Conservation (phyloP, 179 eudicot species). For the Vitellaria paradoxa region DNA sequence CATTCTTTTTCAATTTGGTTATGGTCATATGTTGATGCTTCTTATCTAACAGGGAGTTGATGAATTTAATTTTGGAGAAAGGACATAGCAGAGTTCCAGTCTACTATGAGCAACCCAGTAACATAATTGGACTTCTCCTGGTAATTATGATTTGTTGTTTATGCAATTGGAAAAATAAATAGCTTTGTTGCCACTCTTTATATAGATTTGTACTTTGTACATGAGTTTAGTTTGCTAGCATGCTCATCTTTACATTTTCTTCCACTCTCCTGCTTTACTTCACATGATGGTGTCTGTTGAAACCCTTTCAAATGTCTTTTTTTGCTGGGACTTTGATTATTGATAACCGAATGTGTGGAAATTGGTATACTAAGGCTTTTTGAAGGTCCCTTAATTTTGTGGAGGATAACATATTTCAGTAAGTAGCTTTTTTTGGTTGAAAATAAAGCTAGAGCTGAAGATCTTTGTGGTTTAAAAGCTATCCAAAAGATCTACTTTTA, state of each 20-base stretch:
- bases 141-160: constrained; percentile 30
- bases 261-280: no score
- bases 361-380: neutral
- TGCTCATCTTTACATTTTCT: no score
- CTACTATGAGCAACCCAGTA: constrained; percentile 81
- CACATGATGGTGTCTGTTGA: neutral
- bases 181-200: neutral
- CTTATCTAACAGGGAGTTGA: constrained; percentile 44
- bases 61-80: constrained; percentile 76
- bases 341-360: neutral
- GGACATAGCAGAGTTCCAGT: constrained; percentile 97
- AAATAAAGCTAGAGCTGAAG: neutral
- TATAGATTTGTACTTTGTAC: neutral
- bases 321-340: no score
- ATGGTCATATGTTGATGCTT: constrained; percentile 11
- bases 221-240: neutral
- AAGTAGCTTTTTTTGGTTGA: neutral
- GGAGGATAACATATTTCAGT: no score
- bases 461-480: neutral
- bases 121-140: constrained; percentile 86
- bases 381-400: neutral
- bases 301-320: neutral
- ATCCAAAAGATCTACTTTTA: neutral
- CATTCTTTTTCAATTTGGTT: neutral
- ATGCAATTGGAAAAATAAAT: neutral